Evolutionary conservation across 371 early-diverging fungal genomes (phyloP).

Genomic region (Amoeboaphelidium occidentale): DNA sequence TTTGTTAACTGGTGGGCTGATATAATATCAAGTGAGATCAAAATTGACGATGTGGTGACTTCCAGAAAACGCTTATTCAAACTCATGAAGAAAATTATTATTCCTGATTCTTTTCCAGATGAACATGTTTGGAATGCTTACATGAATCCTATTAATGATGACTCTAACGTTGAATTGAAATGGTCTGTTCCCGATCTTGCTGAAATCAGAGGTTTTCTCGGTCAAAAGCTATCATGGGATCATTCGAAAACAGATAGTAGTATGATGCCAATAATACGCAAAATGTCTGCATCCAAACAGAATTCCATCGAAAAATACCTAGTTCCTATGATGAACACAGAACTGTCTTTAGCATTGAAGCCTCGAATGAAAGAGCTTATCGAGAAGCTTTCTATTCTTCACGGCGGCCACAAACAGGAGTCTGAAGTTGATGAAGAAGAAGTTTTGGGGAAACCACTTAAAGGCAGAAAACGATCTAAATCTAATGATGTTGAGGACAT

Average conservation of each 20-base stretch:
- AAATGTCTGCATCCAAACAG: constrained; percentile 15
- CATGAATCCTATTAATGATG: constrained; percentile 46
- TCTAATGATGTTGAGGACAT: not conserved
- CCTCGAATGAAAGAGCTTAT: not conserved
- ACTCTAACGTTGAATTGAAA: constrained; percentile 28
- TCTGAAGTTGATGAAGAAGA: not conserved
- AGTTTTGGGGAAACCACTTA: not conserved
- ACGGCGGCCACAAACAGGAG: not conserved
- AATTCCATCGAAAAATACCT: not conserved
- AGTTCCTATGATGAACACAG: not conserved
- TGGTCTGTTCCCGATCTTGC: constrained; percentile 66
- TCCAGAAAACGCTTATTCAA: constrained; percentile 18
- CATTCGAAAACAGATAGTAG: constrained; percentile 27
- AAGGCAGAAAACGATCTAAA: not conserved
- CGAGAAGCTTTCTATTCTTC: not conserved
- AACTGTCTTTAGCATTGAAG: not conserved
- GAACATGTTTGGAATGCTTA: constrained; percentile 51
- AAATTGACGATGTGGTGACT: not conserved
- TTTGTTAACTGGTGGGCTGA: constrained; percentile 34
- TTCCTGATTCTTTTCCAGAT: constrained; percentile 54
- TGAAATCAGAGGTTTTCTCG: constrained; percentile 15
- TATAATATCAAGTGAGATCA: not conserved
- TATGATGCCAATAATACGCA: constrained; percentile 49
- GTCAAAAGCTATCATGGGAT: constrained; percentile 25
- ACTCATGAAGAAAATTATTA: constrained; percentile 5